Evolutionary conservation across 2,329 filamentous ascomycete genomes (phyloP).

Genomic region (Aspergillus proliferans): DNA sequence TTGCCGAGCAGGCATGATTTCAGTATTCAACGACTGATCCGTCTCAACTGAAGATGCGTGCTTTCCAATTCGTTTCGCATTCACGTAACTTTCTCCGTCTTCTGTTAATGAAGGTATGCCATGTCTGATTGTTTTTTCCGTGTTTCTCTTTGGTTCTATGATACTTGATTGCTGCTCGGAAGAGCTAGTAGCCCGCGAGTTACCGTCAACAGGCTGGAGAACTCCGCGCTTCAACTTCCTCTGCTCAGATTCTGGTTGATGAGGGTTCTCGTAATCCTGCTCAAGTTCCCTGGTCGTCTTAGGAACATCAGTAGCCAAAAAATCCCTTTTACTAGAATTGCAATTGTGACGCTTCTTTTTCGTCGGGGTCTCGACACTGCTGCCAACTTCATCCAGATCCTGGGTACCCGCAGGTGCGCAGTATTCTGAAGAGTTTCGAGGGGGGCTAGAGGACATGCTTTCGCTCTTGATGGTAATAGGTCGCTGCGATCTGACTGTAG

Average conservation of each 20-base stretch:
- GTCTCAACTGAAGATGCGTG: neutral
- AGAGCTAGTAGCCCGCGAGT: constrained; percentile 9
- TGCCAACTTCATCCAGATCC: constrained; percentile 51
- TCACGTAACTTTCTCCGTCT: constrained; percentile 34
- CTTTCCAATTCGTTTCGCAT: neutral
- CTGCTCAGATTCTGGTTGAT: neutral
- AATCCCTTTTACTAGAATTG: neutral
- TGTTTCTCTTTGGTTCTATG: constrained; percentile 36
- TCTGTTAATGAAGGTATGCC: constrained; percentile 45
- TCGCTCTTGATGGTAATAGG: constrained; percentile 32
- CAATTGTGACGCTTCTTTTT: constrained; percentile 15
- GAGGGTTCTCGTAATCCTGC: neutral
- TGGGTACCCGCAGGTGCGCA: constrained; percentile 48
- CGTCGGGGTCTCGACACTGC: constrained; percentile 36
- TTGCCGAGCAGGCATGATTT: constrained; percentile 6
- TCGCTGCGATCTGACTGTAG: constrained; percentile 6
- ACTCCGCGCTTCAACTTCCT: constrained; percentile 5
- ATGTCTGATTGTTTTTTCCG: constrained; percentile 17
- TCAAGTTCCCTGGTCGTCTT: neutral
- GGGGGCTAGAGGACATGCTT: constrained; percentile 27
- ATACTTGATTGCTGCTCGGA: constrained; percentile 7
- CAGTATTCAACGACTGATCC: neutral
- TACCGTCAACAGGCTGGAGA: constrained; percentile 26
- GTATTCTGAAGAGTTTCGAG: constrained; percentile 8
- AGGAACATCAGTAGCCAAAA: neutral